Percentiles rank a stretch among this genome's conserved stretches.
phyloP scores from a whole-genome alignment of 192 early-diverging fungal species.

The Umbelopsis sp. region DNA sequence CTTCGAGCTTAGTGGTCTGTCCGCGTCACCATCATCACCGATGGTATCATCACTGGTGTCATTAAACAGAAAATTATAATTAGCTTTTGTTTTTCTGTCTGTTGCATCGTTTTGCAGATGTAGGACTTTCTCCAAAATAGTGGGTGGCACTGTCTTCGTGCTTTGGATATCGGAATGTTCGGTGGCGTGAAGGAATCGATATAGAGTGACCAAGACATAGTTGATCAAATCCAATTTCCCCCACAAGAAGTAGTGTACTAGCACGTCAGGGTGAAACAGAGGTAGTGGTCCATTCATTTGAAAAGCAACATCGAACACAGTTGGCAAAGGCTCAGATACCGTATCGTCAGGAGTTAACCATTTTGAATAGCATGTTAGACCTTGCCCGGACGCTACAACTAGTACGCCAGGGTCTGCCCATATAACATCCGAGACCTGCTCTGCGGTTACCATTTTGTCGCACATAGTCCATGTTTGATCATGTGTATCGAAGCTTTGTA shows the following conservation, averaged over 20 bases:
- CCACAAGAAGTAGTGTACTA: slow-evolving; percentile 76
- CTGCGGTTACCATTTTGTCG: slow-evolving; percentile 55
- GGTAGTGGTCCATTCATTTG: slow-evolving; percentile 65
- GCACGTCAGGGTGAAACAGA: slow-evolving; percentile 72
- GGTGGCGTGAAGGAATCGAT: slow-evolving; percentile 46
- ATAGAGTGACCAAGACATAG: slow-evolving; percentile 63
- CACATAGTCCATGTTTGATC: slow-evolving; percentile 54
- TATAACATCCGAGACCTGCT: slow-evolving; percentile 48
- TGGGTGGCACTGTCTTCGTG: slow-evolving; percentile 59
- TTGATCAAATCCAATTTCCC: slow-evolving; percentile 70
- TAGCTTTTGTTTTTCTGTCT: slow-evolving; percentile 1
- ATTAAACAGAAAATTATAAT: too few relatives aligned
- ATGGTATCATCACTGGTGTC: background rate
- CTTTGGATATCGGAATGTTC: slow-evolving; percentile 5
- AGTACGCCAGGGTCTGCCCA: slow-evolving; percentile 65
- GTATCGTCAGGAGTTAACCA: slow-evolving; percentile 62
- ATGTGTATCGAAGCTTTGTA: slow-evolving; percentile 41
- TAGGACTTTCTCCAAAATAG: slow-evolving; percentile 65
- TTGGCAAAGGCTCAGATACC: slow-evolving; percentile 44
- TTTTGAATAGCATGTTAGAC: slow-evolving; percentile 62
- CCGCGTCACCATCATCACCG: slow-evolving; percentile 27
- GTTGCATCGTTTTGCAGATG: slow-evolving; percentile 45
- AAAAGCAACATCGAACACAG: slow-evolving; percentile 54
- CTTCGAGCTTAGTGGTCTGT: slow-evolving; percentile 10
- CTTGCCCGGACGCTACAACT: slow-evolving; percentile 55